phyloP scores from a whole-genome alignment of 768 basidiomycete genomes.

The Termitomyces sp. region DNA sequence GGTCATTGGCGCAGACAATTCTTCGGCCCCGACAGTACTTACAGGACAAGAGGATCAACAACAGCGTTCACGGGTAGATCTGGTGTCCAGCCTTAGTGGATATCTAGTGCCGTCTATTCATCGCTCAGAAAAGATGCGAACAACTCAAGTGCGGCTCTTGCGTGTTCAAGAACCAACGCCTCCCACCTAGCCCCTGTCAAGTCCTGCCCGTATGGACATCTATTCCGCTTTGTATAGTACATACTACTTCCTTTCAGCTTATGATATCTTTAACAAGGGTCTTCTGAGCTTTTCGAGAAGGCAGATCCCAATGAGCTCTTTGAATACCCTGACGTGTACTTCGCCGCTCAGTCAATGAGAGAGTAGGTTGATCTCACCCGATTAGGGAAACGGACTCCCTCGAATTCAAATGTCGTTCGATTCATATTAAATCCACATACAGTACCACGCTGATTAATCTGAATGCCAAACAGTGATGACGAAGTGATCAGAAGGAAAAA shows the following conservation, averaged over 20 bases:
- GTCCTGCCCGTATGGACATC: neutral
- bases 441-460: too few species aligned
- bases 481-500: too few species aligned
- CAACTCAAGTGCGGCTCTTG: slow-evolving; percentile 34
- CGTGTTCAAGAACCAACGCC: slow-evolving; percentile 5
- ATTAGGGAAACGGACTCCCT: too few species aligned
- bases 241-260: neutral
- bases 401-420: too few species aligned
- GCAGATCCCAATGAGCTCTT: neutral
- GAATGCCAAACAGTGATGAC: too few species aligned
- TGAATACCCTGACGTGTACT: neutral
- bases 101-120: slow-evolving; percentile 52
- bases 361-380: too few species aligned
- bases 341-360: neutral
- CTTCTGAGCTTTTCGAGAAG: neutral
- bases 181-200: neutral
- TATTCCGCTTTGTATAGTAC: neutral
- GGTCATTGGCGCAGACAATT: slow-evolving; percentile 51
- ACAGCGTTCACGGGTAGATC: slow-evolving; percentile 28
- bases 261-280: neutral
- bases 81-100: slow-evolving; percentile 41
- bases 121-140: slow-evolving; percentile 45
- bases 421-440: too few species aligned
- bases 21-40: slow-evolving; percentile 9
- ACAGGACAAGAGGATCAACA: slow-evolving; percentile 19